Evolutionary conservation across 2,329 filamentous ascomycete species (phyloP).

Genomic region (Verticillium albo-atrum): DNA sequence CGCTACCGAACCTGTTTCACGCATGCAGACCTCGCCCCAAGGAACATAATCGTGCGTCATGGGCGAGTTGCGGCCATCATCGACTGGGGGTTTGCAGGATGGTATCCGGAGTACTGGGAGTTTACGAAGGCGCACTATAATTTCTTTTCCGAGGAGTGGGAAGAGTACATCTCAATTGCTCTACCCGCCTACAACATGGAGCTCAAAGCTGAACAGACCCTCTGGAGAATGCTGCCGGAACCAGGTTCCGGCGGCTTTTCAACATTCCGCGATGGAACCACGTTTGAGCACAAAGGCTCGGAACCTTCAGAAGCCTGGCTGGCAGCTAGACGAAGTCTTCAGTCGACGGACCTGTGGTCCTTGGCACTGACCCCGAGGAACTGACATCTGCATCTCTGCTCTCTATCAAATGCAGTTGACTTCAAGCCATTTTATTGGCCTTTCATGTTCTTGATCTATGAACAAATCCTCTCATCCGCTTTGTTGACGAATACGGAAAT

Average conservation of each 20-base stretch:
- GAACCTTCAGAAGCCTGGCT: constrained; percentile 16
- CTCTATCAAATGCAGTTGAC: not conserved
- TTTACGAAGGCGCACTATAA: constrained; percentile 22
- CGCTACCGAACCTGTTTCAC: constrained; percentile 18
- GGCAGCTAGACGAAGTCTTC: constrained; percentile 13
- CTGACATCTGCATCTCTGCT: not conserved
- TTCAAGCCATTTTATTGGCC: not conserved
- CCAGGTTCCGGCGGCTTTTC: constrained; percentile 11
- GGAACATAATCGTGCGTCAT: constrained; percentile 21
- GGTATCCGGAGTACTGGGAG: constrained; percentile 29
- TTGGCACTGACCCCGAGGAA: constrained; percentile 3
- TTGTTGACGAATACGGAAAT: no score
- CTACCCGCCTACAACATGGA: constrained; percentile 18
- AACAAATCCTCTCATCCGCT: not conserved
- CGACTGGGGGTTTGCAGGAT: constrained; percentile 27
- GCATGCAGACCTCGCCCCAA: constrained; percentile 19
- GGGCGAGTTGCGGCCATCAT: constrained; percentile 22
- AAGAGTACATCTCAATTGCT: constrained; percentile 12
- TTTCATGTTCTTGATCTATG: not conserved
- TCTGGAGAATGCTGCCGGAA: constrained; percentile 16
- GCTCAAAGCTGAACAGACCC: constrained; percentile 16
- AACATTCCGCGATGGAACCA: constrained; percentile 8
- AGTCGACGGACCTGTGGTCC: constrained; percentile 15
- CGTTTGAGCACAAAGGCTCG: constrained; percentile 8
- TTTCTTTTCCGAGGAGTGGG: constrained; percentile 13